Conservation (phyloP, 768 basidiomycete species). For the Leccinum rimulosum region DNA sequence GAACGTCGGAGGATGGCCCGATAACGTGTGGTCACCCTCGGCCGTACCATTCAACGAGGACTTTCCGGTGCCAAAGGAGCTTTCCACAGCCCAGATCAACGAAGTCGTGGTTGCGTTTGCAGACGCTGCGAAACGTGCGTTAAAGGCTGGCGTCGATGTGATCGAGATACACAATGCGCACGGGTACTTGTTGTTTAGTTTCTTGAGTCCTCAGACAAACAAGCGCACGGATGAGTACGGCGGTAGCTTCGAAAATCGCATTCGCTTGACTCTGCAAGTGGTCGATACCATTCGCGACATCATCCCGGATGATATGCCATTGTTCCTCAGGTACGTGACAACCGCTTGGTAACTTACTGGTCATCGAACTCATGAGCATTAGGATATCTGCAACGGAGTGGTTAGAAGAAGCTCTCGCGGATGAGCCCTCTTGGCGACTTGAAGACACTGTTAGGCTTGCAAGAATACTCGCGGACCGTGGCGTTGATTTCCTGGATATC, state of each 20-base stretch:
- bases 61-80: constrained; percentile 53
- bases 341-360: not conserved
- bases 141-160: constrained; percentile 60
- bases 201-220: constrained; percentile 60
- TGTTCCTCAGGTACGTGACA: constrained; percentile 62
- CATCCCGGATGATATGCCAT: constrained; percentile 60
- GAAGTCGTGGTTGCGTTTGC: constrained; percentile 54
- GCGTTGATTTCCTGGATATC: constrained; percentile 76
- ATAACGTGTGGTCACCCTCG: constrained; percentile 58
- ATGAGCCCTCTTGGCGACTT: constrained; percentile 63
- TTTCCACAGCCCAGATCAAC: constrained; percentile 57
- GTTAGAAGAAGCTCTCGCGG: constrained; percentile 55
- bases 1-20: constrained; percentile 49
- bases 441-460: constrained; percentile 68
- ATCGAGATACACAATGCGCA: constrained; percentile 64
- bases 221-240: constrained; percentile 68
- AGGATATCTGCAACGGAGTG: constrained; percentile 73
- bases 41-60: constrained; percentile 41
- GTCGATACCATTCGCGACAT: constrained; percentile 59
- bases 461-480: constrained; percentile 54
- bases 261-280: constrained; percentile 58
- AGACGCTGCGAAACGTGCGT: constrained; percentile 47
- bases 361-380: not conserved
- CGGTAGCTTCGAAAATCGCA: constrained; percentile 69
- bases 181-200: constrained; percentile 56